These are phyloP conservation scores for Phaffia australis DNA, from an alignment of 768 basidiomycete genomes.

Conservation along the genomic window DNA sequence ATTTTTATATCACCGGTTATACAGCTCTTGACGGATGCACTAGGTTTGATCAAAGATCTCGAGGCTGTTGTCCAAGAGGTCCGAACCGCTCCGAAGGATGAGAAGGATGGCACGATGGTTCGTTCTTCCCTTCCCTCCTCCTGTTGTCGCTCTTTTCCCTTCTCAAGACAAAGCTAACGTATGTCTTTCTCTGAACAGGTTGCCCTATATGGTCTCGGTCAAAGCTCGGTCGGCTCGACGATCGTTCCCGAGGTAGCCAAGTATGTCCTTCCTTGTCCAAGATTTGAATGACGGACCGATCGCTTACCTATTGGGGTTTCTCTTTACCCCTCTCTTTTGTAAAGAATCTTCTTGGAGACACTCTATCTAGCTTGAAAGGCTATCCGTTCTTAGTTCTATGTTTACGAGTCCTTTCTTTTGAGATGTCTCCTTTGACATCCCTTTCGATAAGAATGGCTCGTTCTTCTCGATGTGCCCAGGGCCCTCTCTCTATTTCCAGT, in stretches of 20 bases:
- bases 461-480: too few species aligned
- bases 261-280: conserved; percentile 23
- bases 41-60: conserved; percentile 72
- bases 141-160: neutral
- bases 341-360: conserved; percentile 21
- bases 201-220: conserved; percentile 55
- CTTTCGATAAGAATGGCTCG: too few species aligned
- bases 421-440: too few species aligned
- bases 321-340: neutral
- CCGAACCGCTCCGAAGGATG: conserved; percentile 41
- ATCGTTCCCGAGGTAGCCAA: conserved; percentile 67
- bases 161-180: neutral
- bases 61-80: conserved; percentile 65
- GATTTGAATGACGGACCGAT: neutral
- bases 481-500: too few species aligned
- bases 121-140: conserved; percentile 17
- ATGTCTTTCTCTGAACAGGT: too few species aligned
- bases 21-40: conserved; percentile 66
- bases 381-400: too few species aligned
- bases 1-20: conserved; percentile 3
- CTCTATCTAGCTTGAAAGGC: conserved; percentile 16
- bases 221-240: conserved; percentile 69
- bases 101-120: conserved; percentile 73
- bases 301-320: neutral
- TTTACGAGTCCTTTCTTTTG: too few species aligned